A percentile compares a stretch with the other conserved stretches of the same genome.
Conservation (phyloP, 1,139 yeast genomes). For the Maudiozyma humilis region DNA sequence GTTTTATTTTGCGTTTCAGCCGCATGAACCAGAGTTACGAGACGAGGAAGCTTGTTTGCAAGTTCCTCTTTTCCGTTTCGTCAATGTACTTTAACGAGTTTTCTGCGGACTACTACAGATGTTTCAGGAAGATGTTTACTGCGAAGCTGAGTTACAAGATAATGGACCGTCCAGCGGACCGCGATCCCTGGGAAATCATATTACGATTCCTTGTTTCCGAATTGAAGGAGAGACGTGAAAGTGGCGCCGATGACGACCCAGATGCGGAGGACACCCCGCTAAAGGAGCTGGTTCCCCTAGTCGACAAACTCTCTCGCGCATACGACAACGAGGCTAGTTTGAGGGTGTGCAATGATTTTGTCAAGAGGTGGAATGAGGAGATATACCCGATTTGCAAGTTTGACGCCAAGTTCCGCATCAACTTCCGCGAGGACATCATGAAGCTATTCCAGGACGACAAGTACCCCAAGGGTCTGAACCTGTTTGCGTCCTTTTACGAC, state of each 20-base stretch:
- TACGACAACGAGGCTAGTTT: slow-evolving; percentile 4
- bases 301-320: slow-evolving; percentile 2
- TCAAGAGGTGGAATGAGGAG: slow-evolving; percentile 15
- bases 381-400: slow-evolving; percentile 15
- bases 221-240: slow-evolving; percentile 9
- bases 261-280: slow-evolving; percentile 7
- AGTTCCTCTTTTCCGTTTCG: slow-evolving; percentile 18
- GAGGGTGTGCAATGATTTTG: slow-evolving; percentile 9
- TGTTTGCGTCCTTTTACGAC: slow-evolving; percentile 25
- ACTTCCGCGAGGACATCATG: slow-evolving; percentile 14
- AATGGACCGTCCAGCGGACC: slow-evolving; percentile 17
- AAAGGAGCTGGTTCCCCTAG: slow-evolving; percentile 8
- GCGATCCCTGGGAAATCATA: slow-evolving; percentile 23
- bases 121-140: slow-evolving; percentile 26
- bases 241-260: background rate
- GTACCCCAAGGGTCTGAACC: slow-evolving; percentile 14
- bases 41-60: slow-evolving; percentile 16
- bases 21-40: slow-evolving; percentile 12
- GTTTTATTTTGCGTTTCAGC: slow-evolving; percentile 21
- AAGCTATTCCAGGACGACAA: slow-evolving; percentile 11
- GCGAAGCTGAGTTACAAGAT: slow-evolving; percentile 26
- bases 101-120: slow-evolving; percentile 25
- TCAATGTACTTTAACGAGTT: slow-evolving; percentile 28
- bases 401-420: slow-evolving; percentile 10
- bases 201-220: slow-evolving; percentile 20